These are phyloP conservation scores for Quercus glauca DNA, from an alignment of 306 rosid genomes.

Conservation along the genomic window DNA sequence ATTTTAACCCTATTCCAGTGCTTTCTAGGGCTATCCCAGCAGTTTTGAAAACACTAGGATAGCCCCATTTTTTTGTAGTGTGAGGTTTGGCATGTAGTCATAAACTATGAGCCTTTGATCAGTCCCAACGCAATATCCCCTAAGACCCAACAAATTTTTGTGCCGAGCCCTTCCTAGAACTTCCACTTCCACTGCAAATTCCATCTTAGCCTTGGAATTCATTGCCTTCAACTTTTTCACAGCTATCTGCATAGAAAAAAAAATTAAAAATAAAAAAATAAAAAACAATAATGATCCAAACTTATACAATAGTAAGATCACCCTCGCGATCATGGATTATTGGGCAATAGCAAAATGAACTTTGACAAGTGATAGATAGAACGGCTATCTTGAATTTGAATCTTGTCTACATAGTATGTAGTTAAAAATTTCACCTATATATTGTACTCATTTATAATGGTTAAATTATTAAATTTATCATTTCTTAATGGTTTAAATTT, in stretches of 20 bases:
- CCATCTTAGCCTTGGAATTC: conserved; percentile 92
- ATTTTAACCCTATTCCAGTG: too few species aligned
- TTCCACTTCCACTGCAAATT: conserved; percentile 92
- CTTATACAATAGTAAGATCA: not conserved
- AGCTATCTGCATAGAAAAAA: conserved; percentile 54
- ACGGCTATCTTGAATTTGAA: too few species aligned
- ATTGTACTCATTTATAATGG: too few species aligned
- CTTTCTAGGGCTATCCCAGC: too few species aligned
- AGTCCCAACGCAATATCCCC: conserved; percentile 77
- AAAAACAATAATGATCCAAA: not conserved
- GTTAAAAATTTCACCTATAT: too few species aligned
- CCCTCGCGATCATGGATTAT: not conserved
- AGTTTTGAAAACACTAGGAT: too few species aligned
- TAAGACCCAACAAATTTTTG: conserved; percentile 75
- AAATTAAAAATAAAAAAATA: not conserved
- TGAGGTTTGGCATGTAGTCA: conserved; percentile 91
- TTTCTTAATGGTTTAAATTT: too few species aligned
- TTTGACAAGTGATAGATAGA: not conserved
- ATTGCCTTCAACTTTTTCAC: conserved; percentile 88
- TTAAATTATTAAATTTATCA: too few species aligned
- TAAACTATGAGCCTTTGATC: conserved; percentile 85
- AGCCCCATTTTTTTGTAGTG: too few species aligned
- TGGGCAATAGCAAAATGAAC: not conserved
- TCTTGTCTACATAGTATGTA: too few species aligned
- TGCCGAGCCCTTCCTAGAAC: conserved; percentile 91